Percentiles rank a stretch among this genome's conserved stretches.
Conservation (phyloP, 176 grass and related monocot genomes). For the Avena sativa region DNA sequence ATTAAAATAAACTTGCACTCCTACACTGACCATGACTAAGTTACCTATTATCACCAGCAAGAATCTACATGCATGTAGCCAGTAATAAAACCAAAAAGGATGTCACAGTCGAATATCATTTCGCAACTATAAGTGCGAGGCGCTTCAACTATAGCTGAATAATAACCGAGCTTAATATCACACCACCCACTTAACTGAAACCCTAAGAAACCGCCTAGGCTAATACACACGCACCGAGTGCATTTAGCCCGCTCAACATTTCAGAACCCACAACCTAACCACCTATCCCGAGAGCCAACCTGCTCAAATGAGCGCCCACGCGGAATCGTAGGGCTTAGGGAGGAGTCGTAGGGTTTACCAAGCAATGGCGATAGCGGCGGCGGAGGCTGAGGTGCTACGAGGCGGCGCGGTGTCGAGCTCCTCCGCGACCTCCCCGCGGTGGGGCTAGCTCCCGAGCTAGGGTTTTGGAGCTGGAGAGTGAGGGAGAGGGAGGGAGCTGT, state of each 20-base stretch:
- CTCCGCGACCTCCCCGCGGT: background rate
- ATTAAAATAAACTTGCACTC: constrained; percentile 1
- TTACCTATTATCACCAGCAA: background rate
- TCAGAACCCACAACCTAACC: constrained; percentile 12
- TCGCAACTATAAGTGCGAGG: constrained; percentile 4
- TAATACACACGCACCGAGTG: background rate
- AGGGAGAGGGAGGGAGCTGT: background rate
- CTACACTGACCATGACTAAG: background rate
- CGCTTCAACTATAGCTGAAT: background rate
- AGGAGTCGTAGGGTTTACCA: constrained; percentile 23
- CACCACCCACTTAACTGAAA: background rate
- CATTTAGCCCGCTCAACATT: background rate
- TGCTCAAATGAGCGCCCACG: background rate
- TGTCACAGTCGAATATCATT: background rate
- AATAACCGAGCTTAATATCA: constrained; percentile 10
- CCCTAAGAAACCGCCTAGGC: constrained; percentile 3
- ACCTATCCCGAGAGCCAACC: background rate
- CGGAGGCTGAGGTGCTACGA: background rate
- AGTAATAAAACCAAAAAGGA: background rate
- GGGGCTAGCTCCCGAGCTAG: constrained; percentile 35
- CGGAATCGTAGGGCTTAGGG: background rate
- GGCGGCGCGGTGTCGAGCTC: constrained; percentile 26
- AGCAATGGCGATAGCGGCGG: background rate
- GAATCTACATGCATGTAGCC: background rate
- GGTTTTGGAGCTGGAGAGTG: constrained; percentile 51